These are phyloP conservation scores for Abrus precatorius DNA, from an alignment of 306 rosid species.

Conservation along the genomic window DNA sequence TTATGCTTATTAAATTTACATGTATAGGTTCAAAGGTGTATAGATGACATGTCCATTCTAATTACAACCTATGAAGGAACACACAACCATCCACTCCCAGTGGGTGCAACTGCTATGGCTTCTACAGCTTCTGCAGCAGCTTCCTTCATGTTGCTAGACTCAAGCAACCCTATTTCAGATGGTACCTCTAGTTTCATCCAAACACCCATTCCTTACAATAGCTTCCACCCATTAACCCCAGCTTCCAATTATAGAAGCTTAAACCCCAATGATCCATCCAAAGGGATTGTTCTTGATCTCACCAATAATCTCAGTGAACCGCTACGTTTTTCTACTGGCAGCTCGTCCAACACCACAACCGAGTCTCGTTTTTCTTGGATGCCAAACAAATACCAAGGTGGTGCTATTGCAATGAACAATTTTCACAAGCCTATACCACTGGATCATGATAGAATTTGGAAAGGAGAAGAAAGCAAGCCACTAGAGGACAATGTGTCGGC, in stretches of 20 bases:
- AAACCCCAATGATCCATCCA: constrained; percentile 68
- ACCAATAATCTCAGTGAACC: constrained; percentile 51
- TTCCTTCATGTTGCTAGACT: constrained; percentile 76
- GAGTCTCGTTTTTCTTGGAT: constrained; percentile 62
- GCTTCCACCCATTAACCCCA: constrained; percentile 49
- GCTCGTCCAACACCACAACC: constrained; percentile 47
- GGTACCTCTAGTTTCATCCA: constrained; percentile 54
- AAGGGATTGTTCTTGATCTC: constrained; percentile 77
- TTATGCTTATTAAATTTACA: background rate
- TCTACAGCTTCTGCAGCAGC: constrained; percentile 85
- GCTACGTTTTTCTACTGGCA: constrained; percentile 38
- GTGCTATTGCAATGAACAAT: constrained; percentile 23
- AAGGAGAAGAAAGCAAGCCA: constrained; percentile 49
- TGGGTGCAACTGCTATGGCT: constrained; percentile 96
- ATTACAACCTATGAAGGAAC: constrained; percentile 98
- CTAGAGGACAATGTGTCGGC: constrained; percentile 66
- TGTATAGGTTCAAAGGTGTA: constrained; percentile 89
- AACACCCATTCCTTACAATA: constrained; percentile 46
- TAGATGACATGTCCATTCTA: constrained; percentile 93
- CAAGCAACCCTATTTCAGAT: constrained; percentile 56
- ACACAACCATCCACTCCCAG: constrained; percentile 95
- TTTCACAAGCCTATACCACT: constrained; percentile 38
- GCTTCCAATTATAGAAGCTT: constrained; percentile 47
- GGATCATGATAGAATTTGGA: constrained; percentile 44
- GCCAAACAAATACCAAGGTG: constrained; percentile 44